These are phyloP conservation scores for Coemansia sp. DNA, from an alignment of 192 early-diverging fungal genomes.

Conservation along the genomic window DNA sequence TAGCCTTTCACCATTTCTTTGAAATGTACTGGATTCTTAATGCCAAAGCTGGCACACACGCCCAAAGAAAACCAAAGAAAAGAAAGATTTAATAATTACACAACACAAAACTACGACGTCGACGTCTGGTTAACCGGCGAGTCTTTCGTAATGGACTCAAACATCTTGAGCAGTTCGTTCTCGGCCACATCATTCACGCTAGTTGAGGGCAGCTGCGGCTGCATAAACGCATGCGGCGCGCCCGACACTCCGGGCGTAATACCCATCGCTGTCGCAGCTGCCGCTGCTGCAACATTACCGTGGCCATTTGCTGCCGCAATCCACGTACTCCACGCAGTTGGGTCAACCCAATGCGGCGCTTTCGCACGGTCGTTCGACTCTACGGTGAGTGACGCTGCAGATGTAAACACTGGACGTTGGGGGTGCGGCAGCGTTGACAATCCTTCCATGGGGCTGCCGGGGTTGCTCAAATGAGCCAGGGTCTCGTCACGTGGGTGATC, in stretches of 20 bases:
- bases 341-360: constrained; percentile 52
- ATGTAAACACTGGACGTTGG: constrained; percentile 3
- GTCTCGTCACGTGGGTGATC: constrained; percentile 30
- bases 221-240: constrained; percentile 27
- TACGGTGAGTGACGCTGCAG: background rate
- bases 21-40: too few species aligned
- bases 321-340: constrained; percentile 39
- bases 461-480: constrained; percentile 22
- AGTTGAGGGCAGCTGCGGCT: constrained; percentile 5
- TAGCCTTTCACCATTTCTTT: too few species aligned
- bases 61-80: background rate
- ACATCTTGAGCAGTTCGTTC: constrained; percentile 48
- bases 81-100: background rate
- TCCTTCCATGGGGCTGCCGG: constrained; percentile 36
- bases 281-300: constrained; percentile 24
- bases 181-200: constrained; percentile 1
- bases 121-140: constrained; percentile 6
- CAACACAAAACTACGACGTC: background rate
- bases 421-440: constrained; percentile 24
- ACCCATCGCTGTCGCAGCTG: constrained; percentile 50
- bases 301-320: constrained; percentile 52
- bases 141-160: constrained; percentile 31
- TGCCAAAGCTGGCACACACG: too few species aligned
- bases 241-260: constrained; percentile 48
- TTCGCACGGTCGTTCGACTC: constrained; percentile 17